Percentiles rank a stretch among this genome's conserved stretches.
These are phyloP conservation scores for Wallacemonas rigidus DNA, from an alignment of 208 protist genomes.

Conservation along the genomic window DNA sequence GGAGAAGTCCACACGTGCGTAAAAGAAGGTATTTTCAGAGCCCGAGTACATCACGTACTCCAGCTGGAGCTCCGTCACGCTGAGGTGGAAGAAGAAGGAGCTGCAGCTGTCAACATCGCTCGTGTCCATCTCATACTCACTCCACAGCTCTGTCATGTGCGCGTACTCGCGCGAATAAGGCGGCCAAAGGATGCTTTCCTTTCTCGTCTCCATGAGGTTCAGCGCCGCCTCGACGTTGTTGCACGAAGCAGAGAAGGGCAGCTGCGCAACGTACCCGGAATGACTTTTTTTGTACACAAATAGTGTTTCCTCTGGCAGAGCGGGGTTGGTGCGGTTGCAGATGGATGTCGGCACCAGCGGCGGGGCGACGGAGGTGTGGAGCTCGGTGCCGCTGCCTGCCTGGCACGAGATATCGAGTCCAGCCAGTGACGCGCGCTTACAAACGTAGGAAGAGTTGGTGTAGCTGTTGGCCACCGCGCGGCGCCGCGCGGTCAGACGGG, in stretches of 20 bases:
- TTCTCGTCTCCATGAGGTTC: constrained; percentile 28
- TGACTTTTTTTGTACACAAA: constrained; percentile 22
- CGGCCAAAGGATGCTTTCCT: constrained; percentile 30
- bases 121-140: constrained; percentile 31
- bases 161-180: constrained; percentile 7
- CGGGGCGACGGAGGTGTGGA: constrained; percentile 18
- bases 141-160: constrained; percentile 35
- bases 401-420: constrained; percentile 13
- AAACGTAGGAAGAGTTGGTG: constrained; percentile 6
- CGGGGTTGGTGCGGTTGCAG: constrained; percentile 15
- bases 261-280: constrained; percentile 29
- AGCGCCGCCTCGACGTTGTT: constrained; percentile 19
- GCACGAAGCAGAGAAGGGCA: constrained; percentile 43
- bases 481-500: constrained; percentile 18
- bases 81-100: constrained; percentile 33
- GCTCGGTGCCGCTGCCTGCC: constrained; percentile 9
- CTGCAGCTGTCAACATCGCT: constrained; percentile 14
- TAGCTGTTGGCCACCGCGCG: background rate
- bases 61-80: constrained; percentile 19
- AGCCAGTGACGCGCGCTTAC: constrained; percentile 7
- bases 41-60: constrained; percentile 30
- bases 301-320: constrained; percentile 1
- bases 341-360: constrained; percentile 24
- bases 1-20: constrained; percentile 17
- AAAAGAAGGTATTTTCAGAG: constrained; percentile 25